Percentiles rank a stretch among this genome's conserved stretches.
phyloP scores from a whole-genome alignment of 306 rosid species.

The cucumber (Cucumis sativus) region Cucumber_9930_V3 NC_026660.2:29549001-29549500 shows the following conservation, averaged over 20 bases:
- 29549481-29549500: background rate
- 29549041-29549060: background rate
- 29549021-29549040: background rate
- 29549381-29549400: background rate
- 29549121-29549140: background rate
- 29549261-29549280: background rate
- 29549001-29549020: background rate
- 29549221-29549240: background rate
- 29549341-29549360: background rate
- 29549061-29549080: background rate
- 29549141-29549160: background rate
- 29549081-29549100: background rate
- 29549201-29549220: background rate
- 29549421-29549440: background rate
- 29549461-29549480: background rate
- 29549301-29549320: background rate
- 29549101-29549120: background rate
- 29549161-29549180: background rate
- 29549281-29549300: background rate
- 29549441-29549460: background rate
- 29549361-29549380: background rate
- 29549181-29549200: background rate
- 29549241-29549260: background rate
- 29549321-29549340: background rate
- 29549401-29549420: background rate